A percentile compares a stretch with the other conserved stretches of the same genome.
These are phyloP conservation scores for Syzygium aqueum DNA, from an alignment of 345 rosid genomes.

Conservation along the genomic window DNA sequence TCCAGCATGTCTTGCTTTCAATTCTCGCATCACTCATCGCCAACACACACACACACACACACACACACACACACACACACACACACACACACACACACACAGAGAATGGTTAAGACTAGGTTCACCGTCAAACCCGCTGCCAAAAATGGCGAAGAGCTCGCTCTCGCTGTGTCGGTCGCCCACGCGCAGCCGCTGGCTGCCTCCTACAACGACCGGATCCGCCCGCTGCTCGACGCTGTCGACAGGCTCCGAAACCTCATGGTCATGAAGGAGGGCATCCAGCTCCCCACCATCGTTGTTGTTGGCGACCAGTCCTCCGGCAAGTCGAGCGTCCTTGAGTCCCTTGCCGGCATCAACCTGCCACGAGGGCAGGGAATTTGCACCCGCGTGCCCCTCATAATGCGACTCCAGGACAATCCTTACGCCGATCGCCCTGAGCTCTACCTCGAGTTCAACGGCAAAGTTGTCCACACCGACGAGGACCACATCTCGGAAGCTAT, in stretches of 20 bases:
- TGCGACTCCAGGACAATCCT: slow-evolving; percentile 31
- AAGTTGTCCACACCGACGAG: slow-evolving; percentile 15
- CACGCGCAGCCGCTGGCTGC: slow-evolving; percentile 15
- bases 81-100: too few relatives aligned
- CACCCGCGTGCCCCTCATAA: slow-evolving; percentile 47
- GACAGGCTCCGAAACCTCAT: slow-evolving; percentile 32
- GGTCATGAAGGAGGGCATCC: slow-evolving; percentile 41
- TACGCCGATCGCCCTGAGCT: slow-evolving; percentile 13
- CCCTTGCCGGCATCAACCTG: slow-evolving; percentile 35
- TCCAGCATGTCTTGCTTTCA: not conserved
- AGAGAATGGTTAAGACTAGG: not conserved
- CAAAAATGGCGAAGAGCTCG: not conserved
- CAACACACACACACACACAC: not conserved
- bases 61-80: too few relatives aligned
- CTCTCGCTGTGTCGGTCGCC: not conserved
- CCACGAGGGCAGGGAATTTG: slow-evolving; percentile 35
- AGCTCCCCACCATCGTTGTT: slow-evolving; percentile 48
- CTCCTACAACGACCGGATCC: slow-evolving; percentile 28
- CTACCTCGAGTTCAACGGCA: slow-evolving; percentile 23
- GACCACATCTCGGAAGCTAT: slow-evolving; percentile 19
- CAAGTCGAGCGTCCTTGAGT: slow-evolving; percentile 45
- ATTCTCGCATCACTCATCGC: not conserved
- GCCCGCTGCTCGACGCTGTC: slow-evolving; percentile 46
- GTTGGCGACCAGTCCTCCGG: slow-evolving; percentile 53
- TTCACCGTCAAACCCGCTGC: not conserved